Evolutionary conservation across 805 yeast genomes (phyloP), one percentile per base, ranked within the genome.

Genomic region (Spathaspora sp.): DNA sequence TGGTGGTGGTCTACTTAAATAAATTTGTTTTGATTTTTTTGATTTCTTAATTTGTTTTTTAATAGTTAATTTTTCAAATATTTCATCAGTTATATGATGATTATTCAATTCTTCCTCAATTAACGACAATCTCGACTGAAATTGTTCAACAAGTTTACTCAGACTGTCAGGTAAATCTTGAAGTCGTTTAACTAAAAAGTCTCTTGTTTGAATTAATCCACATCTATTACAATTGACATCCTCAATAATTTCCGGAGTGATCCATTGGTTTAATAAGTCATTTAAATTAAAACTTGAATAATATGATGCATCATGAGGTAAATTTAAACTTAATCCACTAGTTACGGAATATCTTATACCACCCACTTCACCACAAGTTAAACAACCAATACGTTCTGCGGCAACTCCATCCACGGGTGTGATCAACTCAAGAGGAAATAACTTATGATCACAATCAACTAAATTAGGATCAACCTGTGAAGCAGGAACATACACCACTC

Each of bases 161-260:
- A 83, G 76, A 55, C 73, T 77, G 1, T 63, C 60, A 54, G 61
- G 51, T 26, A 84, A 45, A 16, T 49, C 59, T 3, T 60, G 58
- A 3, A 77, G 49, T 55, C 78, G 78, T 14, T 66, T 72, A 17
- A 59, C 48, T 32, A 86, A 67, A 55, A 77, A 82, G n/a, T 74
- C 77, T 48, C 68, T 70, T 11, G 88, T 85, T 52, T 83, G 84
- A 28, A 67, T 66, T 57, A 93, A 74, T 2, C 96, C 93, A 73
- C 98, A 93, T 60, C 98, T 78, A 62, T 92, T 90, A 73, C 99
- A 93, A 67, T 91, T 93, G 38, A 93, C 99, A 45, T 91, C 97
- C 57, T 89, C 92, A 52, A 93, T 91, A 19, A 87, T 81, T 64
- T 93, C 99, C 40, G 92, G 89, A 51, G 81, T 77, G 5, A 77